Percentiles rank a stretch among this genome's conserved stretches.
Evolutionary conservation across 2,329 filamentous ascomycete species (phyloP).

Genomic region (Colletotrichum melonis): DNA sequence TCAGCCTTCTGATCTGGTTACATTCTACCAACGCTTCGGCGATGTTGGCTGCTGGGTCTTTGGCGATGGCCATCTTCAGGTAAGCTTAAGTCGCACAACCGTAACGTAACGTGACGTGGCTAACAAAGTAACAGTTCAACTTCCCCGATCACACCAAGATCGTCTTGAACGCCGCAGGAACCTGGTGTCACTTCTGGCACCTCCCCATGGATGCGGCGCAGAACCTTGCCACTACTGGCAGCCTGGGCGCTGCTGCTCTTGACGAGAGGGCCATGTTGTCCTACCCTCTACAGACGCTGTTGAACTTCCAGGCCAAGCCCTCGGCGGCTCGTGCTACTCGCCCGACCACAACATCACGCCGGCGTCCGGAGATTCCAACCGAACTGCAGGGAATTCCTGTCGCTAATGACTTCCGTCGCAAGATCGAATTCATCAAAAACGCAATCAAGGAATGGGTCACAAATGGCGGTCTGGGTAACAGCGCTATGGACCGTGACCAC

Average conservation of each 20-base stretch:
- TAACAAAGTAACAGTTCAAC: conserved; percentile 72
- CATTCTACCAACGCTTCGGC: conserved; percentile 84
- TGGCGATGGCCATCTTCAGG: conserved; percentile 81
- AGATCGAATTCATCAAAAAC: conserved; percentile 77
- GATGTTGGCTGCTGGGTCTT: conserved; percentile 87
- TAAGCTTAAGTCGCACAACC: conserved; percentile 46
- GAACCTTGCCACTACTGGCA: conserved; percentile 71
- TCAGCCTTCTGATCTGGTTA: conserved; percentile 71
- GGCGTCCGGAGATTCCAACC: conserved; percentile 69
- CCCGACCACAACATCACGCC: conserved; percentile 60
- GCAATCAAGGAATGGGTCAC: conserved; percentile 78
- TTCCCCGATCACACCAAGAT: conserved; percentile 91
- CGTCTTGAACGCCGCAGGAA: conserved; percentile 79
- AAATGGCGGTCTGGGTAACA: conserved; percentile 77
- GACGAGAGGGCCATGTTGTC: conserved; percentile 78
- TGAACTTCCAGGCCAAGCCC: conserved; percentile 72
- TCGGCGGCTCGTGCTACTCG: conserved; percentile 52
- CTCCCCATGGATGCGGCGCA: conserved; percentile 77
- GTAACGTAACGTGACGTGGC: conserved; percentile 17
- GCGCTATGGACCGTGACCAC: conserved; percentile 65
- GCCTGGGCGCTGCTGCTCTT: conserved; percentile 76
- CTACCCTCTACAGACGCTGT: conserved; percentile 77
- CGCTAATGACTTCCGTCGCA: conserved; percentile 78
- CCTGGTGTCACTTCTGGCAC: conserved; percentile 82
- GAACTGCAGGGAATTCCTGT: conserved; percentile 73